Percentiles rank a stretch among this genome's conserved stretches.
These are phyloP conservation scores for Botryotinia globosa DNA, from an alignment of 2,329 filamentous ascomycete genomes.

Conservation along the genomic window DNA sequence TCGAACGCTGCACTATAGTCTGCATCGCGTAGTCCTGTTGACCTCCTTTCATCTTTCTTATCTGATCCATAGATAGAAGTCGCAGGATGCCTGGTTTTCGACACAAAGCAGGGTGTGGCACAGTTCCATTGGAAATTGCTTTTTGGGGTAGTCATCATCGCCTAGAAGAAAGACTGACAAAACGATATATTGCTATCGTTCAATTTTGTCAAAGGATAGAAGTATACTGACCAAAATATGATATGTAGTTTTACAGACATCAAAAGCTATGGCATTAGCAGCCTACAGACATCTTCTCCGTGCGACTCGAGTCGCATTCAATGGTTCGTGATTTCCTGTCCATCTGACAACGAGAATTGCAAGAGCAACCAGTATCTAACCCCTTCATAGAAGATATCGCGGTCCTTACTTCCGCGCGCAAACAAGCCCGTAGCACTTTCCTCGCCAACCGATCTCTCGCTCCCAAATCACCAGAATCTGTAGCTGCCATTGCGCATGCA, in stretches of 20 bases:
- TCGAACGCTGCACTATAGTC: not conserved
- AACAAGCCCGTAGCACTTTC: slow-evolving; percentile 72
- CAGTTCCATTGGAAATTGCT: not conserved
- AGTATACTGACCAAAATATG: not conserved
- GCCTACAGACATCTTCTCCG: slow-evolving; percentile 83
- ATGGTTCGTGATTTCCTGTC: slow-evolving; percentile 52
- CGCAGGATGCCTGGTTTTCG: not conserved
- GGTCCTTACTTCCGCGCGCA: slow-evolving; percentile 67
- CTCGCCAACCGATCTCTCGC: slow-evolving; percentile 61
- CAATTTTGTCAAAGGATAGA: not conserved
- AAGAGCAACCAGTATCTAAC: slow-evolving; percentile 17
- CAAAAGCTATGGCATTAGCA: slow-evolving; percentile 58
- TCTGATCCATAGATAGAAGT: not conserved
- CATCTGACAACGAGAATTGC: not conserved
- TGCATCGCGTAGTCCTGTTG: not conserved
- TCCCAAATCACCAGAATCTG: slow-evolving; percentile 55
- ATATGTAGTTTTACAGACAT: not conserved
- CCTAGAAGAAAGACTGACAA: too few species aligned
- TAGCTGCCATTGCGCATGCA: slow-evolving; percentile 71
- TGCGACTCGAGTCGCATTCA: slow-evolving; percentile 77
- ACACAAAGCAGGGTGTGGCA: not conserved
- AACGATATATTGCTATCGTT: not conserved
- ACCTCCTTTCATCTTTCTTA: not conserved
- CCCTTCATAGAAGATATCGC: slow-evolving; percentile 62
- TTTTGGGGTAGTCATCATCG: not conserved